Percentiles rank a stretch among this genome's conserved stretches.
Conservation (phyloP, 495 filamentous ascomycete genomes). For the Neurospora sp. region DNA sequence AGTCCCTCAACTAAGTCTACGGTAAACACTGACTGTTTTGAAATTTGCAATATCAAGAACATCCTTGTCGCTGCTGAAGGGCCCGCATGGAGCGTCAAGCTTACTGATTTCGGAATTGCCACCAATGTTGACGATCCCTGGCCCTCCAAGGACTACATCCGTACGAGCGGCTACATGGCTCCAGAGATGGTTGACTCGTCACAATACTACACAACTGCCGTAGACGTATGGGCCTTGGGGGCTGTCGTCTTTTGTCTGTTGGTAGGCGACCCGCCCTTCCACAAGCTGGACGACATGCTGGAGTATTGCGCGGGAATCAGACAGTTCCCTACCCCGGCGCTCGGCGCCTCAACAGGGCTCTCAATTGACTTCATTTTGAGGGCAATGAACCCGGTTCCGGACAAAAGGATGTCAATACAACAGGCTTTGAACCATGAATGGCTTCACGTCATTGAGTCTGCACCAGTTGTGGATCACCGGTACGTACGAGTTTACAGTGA, state of each 20-base stretch:
- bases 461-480: background rate
- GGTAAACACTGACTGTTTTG: background rate
- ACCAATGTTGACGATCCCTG: conserved; percentile 1
- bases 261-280: background rate
- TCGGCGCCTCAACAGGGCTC: background rate
- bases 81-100: conserved; percentile 35
- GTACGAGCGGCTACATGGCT: conserved; percentile 8
- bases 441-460: background rate
- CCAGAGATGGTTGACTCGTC: conserved; percentile 3
- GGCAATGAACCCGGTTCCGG: background rate
- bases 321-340: background rate
- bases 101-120: conserved; percentile 43
- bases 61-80: conserved; percentile 7
- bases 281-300: background rate
- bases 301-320: background rate
- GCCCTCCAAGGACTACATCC: background rate
- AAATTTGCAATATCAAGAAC: conserved; percentile 4
- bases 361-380: background rate
- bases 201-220: background rate
- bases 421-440: background rate
- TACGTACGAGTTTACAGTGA: background rate
- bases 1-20: background rate
- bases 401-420: background rate
- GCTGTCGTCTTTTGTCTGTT: background rate
- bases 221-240: conserved; percentile 16